Conservation (phyloP, 257 asterid species). For the Petunia axillaris region DNA sequence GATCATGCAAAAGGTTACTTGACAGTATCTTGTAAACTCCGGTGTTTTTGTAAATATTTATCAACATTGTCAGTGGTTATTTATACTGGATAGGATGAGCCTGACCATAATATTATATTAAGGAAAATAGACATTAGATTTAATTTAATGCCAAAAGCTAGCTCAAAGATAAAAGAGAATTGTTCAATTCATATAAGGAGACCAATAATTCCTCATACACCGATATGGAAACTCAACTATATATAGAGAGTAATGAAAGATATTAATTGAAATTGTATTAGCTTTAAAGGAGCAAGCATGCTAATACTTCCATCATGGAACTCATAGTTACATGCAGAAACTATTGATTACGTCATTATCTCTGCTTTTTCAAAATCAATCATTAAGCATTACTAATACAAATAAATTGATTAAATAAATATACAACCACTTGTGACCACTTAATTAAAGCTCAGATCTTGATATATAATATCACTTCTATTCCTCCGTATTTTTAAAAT, state of each 20-base stretch:
- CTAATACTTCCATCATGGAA: conserved; percentile 1
- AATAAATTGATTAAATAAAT: neutral
- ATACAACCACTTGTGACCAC: neutral
- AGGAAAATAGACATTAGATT: no score
- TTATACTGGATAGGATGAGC: no score
- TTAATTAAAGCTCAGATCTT: neutral
- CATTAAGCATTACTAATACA: neutral
- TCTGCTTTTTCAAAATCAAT: no score
- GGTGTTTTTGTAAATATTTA: no score
- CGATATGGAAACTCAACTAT: no score
- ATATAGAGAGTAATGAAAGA: neutral
- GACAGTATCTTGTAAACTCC: neutral
- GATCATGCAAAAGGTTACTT: neutral
- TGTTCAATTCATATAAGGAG: no score
- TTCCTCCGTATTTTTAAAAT: neutral
- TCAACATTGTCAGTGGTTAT: no score
- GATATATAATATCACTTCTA: neutral
- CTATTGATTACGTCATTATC: no score
- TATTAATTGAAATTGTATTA: neutral
- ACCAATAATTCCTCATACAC: no score
- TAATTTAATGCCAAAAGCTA: no score
- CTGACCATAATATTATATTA: no score
- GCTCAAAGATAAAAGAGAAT: no score
- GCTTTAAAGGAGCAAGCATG: conserved; percentile 17
- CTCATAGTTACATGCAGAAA: conserved; percentile 5